Conservation (phyloP, 73 alveolate genomes). For the Blepharisma stoltei region DNA sequence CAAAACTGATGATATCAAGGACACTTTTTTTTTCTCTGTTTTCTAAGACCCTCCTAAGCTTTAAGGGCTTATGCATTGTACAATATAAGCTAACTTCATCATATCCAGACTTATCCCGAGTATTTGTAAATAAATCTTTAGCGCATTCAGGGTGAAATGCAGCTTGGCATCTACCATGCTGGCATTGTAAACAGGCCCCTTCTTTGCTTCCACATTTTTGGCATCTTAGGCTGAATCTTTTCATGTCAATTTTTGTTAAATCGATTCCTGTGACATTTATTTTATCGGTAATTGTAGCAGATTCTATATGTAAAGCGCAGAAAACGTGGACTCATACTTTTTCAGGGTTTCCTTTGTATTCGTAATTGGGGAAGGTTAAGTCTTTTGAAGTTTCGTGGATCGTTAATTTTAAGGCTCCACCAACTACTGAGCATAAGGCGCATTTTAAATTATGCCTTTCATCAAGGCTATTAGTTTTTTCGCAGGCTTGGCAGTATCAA, state of each 20-base stretch:
- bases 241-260: slow-evolving; percentile 37
- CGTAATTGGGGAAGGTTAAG: slow-evolving; percentile 1
- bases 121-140: slow-evolving; percentile 21
- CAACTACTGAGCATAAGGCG: slow-evolving; percentile 12
- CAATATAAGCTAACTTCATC: slow-evolving; percentile 23
- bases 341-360: background rate
- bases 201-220: slow-evolving; percentile 45
- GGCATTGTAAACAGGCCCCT: slow-evolving; percentile 64
- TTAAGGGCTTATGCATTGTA: slow-evolving; percentile 13
- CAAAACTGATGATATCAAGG: background rate
- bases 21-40: background rate
- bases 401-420: slow-evolving; percentile 11
- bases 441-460: background rate
- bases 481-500: slow-evolving; percentile 1
- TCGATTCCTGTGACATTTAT: background rate
- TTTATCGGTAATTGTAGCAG: background rate
- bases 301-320: slow-evolving; percentile 12
- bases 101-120: slow-evolving; percentile 16
- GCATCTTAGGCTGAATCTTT: slow-evolving; percentile 45
- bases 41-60: slow-evolving; percentile 18
- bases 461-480: background rate
- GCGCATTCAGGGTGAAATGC: slow-evolving; percentile 29
- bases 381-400: background rate
- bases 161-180: slow-evolving; percentile 30
- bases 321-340: slow-evolving; percentile 17